phyloP scores from a whole-genome alignment of 2,329 filamentous ascomycete genomes.

The Fusarium pilosicola region DNA sequence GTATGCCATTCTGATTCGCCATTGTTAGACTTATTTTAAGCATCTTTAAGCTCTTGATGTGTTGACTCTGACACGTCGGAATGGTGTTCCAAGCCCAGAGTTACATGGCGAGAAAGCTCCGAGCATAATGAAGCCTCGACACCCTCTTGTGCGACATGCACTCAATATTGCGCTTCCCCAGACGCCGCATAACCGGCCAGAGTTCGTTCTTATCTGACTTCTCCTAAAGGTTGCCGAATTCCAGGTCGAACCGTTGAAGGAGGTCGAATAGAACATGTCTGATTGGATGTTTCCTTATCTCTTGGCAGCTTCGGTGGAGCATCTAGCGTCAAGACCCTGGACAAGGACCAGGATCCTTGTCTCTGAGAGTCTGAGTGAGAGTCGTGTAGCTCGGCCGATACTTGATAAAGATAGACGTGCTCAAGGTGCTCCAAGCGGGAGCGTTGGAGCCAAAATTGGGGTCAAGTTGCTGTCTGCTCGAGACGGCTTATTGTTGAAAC shows the following conservation, averaged over 20 bases:
- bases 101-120: constrained; percentile 3
- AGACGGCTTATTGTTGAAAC: background rate
- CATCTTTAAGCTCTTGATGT: constrained; percentile 8
- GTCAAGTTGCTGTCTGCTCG: background rate
- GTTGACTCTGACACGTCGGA: constrained; percentile 2
- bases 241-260: constrained; percentile 24
- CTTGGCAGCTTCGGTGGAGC: constrained; percentile 39
- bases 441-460: background rate
- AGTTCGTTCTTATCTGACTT: constrained; percentile 34
- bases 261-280: constrained; percentile 28
- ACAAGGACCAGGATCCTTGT: constrained; percentile 18
- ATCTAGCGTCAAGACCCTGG: constrained; percentile 28
- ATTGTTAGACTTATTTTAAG: constrained; percentile 2
- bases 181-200: constrained; percentile 26
- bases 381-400: constrained; percentile 15
- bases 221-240: constrained; percentile 13
- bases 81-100: background rate
- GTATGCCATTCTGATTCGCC: constrained; percentile 1
- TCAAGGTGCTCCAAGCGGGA: background rate
- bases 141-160: constrained; percentile 14
- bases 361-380: background rate
- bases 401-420: constrained; percentile 2
- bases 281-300: constrained; percentile 47
- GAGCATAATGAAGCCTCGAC: constrained; percentile 3
- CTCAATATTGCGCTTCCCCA: constrained; percentile 34